Percentiles rank a stretch among this genome's conserved stretches.
Conservation (phyloP, 257 asterid species). For the Orobanche coerulescens region DNA sequence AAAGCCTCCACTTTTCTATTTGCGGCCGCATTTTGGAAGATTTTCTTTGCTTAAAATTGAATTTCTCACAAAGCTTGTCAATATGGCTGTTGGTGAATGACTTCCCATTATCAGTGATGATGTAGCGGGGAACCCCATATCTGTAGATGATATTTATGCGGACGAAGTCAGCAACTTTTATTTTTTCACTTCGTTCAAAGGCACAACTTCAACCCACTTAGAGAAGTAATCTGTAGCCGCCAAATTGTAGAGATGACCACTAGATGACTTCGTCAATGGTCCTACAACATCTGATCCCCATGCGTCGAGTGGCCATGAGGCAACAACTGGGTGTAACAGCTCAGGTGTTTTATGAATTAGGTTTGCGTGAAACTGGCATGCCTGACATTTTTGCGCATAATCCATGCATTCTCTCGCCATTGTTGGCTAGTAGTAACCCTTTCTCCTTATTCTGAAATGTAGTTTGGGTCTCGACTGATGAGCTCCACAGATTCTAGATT, state of each 20-base stretch:
- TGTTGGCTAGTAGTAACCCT: background rate
- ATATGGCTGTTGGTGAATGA: background rate
- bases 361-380: background rate
- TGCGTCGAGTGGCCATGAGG: too few species aligned
- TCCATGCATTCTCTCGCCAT: background rate
- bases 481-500: background rate
- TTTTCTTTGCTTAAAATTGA: background rate
- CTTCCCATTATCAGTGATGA: background rate
- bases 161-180: too few species aligned
- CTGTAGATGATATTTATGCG: too few species aligned
- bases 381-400: background rate
- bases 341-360: background rate
- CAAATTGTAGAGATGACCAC: too few species aligned
- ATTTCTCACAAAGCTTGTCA: background rate
- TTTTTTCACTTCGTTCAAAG: too few species aligned
- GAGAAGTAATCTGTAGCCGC: too few species aligned
- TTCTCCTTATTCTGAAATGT: background rate
- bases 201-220: too few species aligned
- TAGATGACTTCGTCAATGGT: too few species aligned
- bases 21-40: background rate
- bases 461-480: background rate
- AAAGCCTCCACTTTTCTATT: background rate
- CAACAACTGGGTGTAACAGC: too few species aligned
- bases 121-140: too few species aligned
- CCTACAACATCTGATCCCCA: too few species aligned